These are phyloP conservation scores for Populus pruinosa DNA, from an alignment of 345 rosid genomes.

Conservation along the genomic window DNA sequence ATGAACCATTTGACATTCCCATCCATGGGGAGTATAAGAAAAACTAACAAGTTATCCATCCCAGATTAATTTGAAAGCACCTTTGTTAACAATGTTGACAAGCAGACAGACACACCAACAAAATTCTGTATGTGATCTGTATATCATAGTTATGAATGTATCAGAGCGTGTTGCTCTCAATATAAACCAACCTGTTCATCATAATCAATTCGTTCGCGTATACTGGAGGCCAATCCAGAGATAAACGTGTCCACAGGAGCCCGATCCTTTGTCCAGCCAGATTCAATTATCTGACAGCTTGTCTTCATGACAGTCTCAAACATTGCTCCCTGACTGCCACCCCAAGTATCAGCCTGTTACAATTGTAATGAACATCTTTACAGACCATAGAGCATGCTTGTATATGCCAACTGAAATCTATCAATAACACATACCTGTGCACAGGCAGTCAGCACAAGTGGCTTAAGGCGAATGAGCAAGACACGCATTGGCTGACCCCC, in stretches of 20 bases:
- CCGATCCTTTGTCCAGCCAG: slow-evolving; percentile 92
- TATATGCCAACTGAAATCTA: slow-evolving; percentile 10
- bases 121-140: neutral
- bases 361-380: slow-evolving; percentile 9
- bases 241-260: slow-evolving; percentile 95
- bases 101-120: neutral
- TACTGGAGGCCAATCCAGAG: slow-evolving; percentile 78
- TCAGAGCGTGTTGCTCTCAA: neutral
- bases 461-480: slow-evolving; percentile 89
- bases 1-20: slow-evolving; percentile 6
- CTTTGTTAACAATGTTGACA: neutral
- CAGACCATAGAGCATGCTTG: neutral
- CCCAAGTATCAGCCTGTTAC: slow-evolving; percentile 84
- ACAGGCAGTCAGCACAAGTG: slow-evolving; percentile 81
- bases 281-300: slow-evolving; percentile 81
- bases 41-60: neutral
- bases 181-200: slow-evolving; percentile 71
- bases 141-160: neutral
- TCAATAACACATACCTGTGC: slow-evolving; percentile 55
- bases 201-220: slow-evolving; percentile 87
- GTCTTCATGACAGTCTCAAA: slow-evolving; percentile 74
- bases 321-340: slow-evolving; percentile 73
- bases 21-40: neutral
- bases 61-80: neutral
- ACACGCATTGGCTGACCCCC: slow-evolving; percentile 98